These are phyloP conservation scores for Phlebiopsis flavidoalba DNA, from an alignment of 768 basidiomycete species.

Conservation along the genomic window DNA sequence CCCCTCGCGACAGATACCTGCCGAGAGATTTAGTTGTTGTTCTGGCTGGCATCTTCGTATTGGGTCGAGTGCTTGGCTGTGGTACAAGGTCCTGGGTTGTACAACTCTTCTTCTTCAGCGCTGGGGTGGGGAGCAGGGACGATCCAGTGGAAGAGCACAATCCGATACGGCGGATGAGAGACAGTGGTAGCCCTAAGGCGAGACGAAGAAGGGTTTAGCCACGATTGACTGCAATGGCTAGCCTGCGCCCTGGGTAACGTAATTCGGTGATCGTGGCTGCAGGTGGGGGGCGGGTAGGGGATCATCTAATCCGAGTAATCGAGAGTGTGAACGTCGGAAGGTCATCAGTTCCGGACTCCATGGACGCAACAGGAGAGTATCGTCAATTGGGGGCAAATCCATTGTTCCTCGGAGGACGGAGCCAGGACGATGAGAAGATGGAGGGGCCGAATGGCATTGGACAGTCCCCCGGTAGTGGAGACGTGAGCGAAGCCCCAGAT, in stretches of 20 bases:
- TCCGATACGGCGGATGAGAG: slow-evolving; percentile 87
- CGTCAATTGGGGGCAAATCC: slow-evolving; percentile 69
- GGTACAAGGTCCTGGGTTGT: slow-evolving; percentile 39
- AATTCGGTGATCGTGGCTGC: slow-evolving; percentile 88
- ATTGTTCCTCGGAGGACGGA: slow-evolving; percentile 56
- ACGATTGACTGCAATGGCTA: slow-evolving; percentile 82
- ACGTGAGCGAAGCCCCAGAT: slow-evolving; percentile 90
- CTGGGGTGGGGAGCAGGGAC: slow-evolving; percentile 58
- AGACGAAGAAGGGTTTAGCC: slow-evolving; percentile 54
- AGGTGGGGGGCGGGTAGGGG: slow-evolving; percentile 63
- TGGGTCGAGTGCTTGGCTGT: slow-evolving; percentile 48
- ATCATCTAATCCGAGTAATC: slow-evolving; percentile 95
- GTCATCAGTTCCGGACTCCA: slow-evolving; percentile 77
- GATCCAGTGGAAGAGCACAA: slow-evolving; percentile 52
- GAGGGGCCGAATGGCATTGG: slow-evolving; percentile 81
- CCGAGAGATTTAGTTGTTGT: slow-evolving; percentile 46
- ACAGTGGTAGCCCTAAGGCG: slow-evolving; percentile 88
- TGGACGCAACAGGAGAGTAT: slow-evolving; percentile 73
- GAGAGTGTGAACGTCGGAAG: slow-evolving; percentile 86
- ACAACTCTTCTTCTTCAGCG: slow-evolving; percentile 69
- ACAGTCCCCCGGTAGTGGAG: slow-evolving; percentile 65
- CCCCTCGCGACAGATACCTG: slow-evolving; percentile 65
- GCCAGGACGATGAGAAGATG: slow-evolving; percentile 89
- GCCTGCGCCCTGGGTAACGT: slow-evolving; percentile 86
- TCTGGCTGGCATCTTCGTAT: slow-evolving; percentile 52